Conservation (phyloP, 2,329 filamentous ascomycete genomes). For the Fusarium sp. region DNA sequence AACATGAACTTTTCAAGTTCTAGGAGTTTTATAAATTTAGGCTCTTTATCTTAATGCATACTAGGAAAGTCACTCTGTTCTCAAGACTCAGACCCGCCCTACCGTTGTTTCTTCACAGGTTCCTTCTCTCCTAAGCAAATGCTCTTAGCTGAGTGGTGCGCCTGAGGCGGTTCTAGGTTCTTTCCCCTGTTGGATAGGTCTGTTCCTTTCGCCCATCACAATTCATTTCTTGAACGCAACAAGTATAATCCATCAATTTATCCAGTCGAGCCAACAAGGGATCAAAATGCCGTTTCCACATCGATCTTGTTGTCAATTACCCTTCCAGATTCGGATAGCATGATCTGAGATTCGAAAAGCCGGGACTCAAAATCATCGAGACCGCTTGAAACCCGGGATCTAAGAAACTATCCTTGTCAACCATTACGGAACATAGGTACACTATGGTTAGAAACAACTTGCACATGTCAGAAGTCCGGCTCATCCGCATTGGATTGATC, state of each 20-base stretch:
- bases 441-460: neutral
- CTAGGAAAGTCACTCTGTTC: neutral
- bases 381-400: constrained; percentile 5
- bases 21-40: neutral
- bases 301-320: neutral
- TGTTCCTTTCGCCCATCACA: constrained; percentile 40
- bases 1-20: neutral
- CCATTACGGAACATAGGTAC: neutral
- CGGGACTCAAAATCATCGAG: constrained; percentile 7
- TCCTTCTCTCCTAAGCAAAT: constrained; percentile 9
- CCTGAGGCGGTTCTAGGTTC: constrained; percentile 34
- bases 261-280: neutral
- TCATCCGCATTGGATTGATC: neutral
- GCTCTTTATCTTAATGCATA: neutral
- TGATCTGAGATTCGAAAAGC: constrained; percentile 25
- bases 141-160: constrained; percentile 40
- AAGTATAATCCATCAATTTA: neutral
- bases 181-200: constrained; percentile 7
- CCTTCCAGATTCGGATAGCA: constrained; percentile 10
- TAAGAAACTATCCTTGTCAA: neutral
- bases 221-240: constrained; percentile 4
- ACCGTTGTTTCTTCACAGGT: neutral
- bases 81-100: neutral
- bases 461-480: constrained; percentile 10
- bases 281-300: neutral